These are phyloP conservation scores for Macrotyloma uniflorum DNA, from an alignment of 306 rosid species.

Conservation along the genomic window DNA sequence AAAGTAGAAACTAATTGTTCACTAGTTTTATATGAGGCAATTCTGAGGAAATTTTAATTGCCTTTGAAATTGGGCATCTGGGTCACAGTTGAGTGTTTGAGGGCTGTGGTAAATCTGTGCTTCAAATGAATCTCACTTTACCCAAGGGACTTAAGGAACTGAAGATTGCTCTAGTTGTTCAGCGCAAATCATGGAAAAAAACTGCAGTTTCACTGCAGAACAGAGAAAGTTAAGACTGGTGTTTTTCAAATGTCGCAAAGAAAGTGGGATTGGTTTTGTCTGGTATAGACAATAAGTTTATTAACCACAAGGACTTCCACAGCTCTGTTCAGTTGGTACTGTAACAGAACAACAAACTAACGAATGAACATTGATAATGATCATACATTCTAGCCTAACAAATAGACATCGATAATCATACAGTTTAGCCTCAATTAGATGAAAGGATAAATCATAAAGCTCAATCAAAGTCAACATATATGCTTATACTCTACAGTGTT, in stretches of 20 bases:
- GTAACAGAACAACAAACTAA: constrained; percentile 22
- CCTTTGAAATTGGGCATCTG: neutral
- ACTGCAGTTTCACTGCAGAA: neutral
- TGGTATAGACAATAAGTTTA: constrained; percentile 18
- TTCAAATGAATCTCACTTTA: constrained; percentile 1
- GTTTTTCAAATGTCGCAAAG: constrained; percentile 1
- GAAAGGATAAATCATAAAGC: neutral
- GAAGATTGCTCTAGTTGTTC: constrained; percentile 25
- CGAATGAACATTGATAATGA: constrained; percentile 13
- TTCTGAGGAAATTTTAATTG: neutral
- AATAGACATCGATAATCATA: constrained; percentile 16
- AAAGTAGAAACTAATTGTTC: neutral
- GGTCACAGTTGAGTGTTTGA: neutral
- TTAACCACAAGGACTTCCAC: constrained; percentile 10
- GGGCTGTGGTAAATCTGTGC: neutral
- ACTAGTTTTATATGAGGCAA: constrained; percentile 13
- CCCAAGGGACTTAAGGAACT: neutral
- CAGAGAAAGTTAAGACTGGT: constrained; percentile 16
- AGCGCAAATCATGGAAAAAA: constrained; percentile 10
- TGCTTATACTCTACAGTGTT: neutral
- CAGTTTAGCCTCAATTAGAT: constrained; percentile 18
- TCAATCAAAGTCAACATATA: neutral
- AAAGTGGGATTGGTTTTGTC: neutral
- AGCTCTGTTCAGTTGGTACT: neutral
- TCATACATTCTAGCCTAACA: neutral